Conservation (phyloP, 192 early-diverging fungal species). For the Haplosporangium gracile region DNA sequence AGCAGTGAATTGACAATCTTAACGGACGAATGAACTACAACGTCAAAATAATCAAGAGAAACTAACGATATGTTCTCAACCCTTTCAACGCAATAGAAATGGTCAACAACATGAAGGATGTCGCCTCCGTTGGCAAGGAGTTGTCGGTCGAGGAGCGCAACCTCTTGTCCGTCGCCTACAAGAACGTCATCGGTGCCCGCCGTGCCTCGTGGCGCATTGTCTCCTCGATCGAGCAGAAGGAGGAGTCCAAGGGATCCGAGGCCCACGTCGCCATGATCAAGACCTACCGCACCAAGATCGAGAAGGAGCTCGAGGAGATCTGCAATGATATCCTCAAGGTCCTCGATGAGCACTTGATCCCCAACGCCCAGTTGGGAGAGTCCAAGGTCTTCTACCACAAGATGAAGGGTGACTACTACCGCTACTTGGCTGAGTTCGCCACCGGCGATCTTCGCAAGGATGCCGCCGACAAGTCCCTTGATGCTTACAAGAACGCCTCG, state of each 20-base stretch:
- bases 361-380: conserved; percentile 92
- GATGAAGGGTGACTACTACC: conserved; percentile 99
- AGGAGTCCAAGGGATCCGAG: conserved; percentile 93
- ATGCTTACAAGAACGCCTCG: conserved; percentile 96
- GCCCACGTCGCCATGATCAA: conserved; percentile 94
- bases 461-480: conserved; percentile 86
- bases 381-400: conserved; percentile 99
- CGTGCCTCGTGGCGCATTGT: conserved; percentile 99
- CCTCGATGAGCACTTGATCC: conserved; percentile 91
- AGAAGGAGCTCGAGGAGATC: conserved; percentile 93
- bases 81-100: conserved; percentile 69
- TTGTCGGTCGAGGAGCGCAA: conserved; percentile 99
- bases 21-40: neutral
- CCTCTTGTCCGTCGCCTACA: conserved; percentile 98
- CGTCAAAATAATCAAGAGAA: neutral
- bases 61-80: neutral
- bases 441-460: conserved; percentile 87
- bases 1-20: neutral
- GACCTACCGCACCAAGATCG: conserved; percentile 95
- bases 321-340: conserved; percentile 97
- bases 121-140: conserved; percentile 75
- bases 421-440: conserved; percentile 99
- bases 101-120: conserved; percentile 81
- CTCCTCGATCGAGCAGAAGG: conserved; percentile 99
- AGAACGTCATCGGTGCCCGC: conserved; percentile 99